Base-by-base conservation (phyloP, 2,329 filamentous ascomycete species). In the Aureobasidium sp. region DNA sequence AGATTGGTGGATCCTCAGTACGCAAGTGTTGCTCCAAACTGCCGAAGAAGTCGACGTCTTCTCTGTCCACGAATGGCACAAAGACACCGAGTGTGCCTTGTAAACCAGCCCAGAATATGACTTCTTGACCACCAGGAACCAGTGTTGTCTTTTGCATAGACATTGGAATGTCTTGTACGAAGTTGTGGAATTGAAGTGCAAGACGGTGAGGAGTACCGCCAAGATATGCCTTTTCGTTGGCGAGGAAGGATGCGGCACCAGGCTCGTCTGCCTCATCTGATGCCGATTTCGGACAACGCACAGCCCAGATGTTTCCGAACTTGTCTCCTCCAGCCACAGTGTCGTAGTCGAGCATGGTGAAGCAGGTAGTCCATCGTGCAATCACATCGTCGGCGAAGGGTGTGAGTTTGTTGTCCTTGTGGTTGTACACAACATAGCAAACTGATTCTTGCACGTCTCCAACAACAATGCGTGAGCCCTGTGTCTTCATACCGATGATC, bases 21-120 rank as follows among this genome's bases (percentile, higher is more conserved):
- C 93, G 84, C 73, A 99, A 82, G 71, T 96, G 90, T 71, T 89
- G 87, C 77, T 99, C 94, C 27, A 99, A 81, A 65, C 85, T 91
- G 74, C 97, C 92, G 84, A 99, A 99, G 77, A 99, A 97, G 74
- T 97, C 94, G 55, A 95, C 90, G 70, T 97, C 93, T 71, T 97
- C 92, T 41, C 95, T 88, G 65, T 87, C 88, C 51, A 92, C 80
- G 72, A 99, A 97, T 0, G 95, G 94, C 51, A 99, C 88, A 52
- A 99, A 82, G 59, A 96, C 90, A 53, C 93, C 94, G 43, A 99
- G 85, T 0, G 94, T 97, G 53, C 94, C 95, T 76, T 97, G 93
- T 20, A 99, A 80, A 24, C 95, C 95, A 66, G 88, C 89, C 94
- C 94, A 99, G 59, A 99, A 82, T 1, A 99, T 78, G 44, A 97